These are phyloP conservation scores for Cladosporium sp. DNA, from an alignment of 2,329 filamentous ascomycete species.

Conservation along the genomic window DNA sequence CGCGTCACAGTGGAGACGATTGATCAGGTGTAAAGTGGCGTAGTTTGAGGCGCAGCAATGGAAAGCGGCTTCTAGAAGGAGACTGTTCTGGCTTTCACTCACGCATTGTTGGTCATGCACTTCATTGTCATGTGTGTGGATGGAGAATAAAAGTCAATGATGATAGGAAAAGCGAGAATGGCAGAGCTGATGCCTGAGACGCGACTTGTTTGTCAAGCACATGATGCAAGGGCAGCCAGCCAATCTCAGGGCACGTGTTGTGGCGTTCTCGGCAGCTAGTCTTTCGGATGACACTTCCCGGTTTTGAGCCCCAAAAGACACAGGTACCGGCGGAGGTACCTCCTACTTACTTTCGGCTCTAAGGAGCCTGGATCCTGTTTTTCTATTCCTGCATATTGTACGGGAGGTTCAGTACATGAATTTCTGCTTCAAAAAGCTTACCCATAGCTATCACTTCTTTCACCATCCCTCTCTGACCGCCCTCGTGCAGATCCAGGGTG, in stretches of 20 bases:
- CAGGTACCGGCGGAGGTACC: not conserved
- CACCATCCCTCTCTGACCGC: not conserved
- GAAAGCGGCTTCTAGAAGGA: constrained; percentile 11
- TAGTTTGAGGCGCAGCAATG: not conserved
- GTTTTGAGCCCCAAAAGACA: not conserved
- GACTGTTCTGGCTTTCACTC: not conserved
- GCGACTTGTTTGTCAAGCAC: not conserved
- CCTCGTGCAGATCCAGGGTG: not conserved
- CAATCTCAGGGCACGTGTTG: not conserved
- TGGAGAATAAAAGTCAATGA: not conserved
- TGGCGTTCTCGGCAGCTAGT: not conserved
- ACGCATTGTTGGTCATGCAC: not conserved
- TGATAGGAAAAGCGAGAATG: not conserved
- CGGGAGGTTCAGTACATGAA: not conserved
- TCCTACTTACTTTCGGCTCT: not conserved
- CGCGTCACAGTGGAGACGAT: constrained; percentile 16
- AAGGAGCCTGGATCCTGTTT: not conserved
- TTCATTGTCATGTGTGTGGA: not conserved
- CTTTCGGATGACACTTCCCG: not conserved
- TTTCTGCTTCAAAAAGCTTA: not conserved
- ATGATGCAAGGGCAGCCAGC: not conserved
- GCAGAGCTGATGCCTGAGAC: not conserved
- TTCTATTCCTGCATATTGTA: not conserved
- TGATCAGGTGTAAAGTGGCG: not conserved
- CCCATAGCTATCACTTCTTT: not conserved